These are phyloP conservation scores for Mortierella alpina DNA, from an alignment of 192 early-diverging fungal species.

Conservation along the genomic window DNA sequence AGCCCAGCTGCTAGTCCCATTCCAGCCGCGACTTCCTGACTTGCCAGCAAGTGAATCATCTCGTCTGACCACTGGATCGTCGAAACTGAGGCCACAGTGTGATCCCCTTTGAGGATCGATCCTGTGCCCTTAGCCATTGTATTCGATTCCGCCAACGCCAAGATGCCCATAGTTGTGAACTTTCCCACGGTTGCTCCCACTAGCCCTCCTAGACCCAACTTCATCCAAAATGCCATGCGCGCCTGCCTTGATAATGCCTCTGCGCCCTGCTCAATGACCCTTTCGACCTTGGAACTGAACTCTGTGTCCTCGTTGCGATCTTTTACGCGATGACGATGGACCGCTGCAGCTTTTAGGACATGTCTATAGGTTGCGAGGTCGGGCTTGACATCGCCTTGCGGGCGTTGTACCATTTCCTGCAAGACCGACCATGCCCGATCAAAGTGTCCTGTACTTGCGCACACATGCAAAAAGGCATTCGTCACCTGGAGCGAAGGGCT, in stretches of 20 bases:
- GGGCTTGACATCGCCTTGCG: constrained; percentile 38
- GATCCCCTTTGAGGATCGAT: neutral
- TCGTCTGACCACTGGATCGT: neutral
- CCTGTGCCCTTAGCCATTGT: neutral
- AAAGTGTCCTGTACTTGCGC: constrained; percentile 36
- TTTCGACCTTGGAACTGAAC: constrained; percentile 4
- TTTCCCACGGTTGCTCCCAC: constrained; percentile 37
- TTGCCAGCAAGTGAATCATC: constrained; percentile 28
- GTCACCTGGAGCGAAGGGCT: constrained; percentile 21
- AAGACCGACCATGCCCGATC: constrained; percentile 16
- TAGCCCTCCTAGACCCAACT: constrained; percentile 31
- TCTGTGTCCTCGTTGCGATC: neutral
- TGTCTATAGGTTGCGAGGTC: constrained; percentile 33
- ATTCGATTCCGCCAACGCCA: constrained; percentile 22
- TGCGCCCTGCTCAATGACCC: constrained; percentile 14
- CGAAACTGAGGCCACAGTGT: neutral
- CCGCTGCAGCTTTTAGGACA: constrained; percentile 22
- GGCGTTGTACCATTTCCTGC: constrained; percentile 30
- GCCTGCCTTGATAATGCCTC: constrained; percentile 21
- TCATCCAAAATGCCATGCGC: constrained; percentile 27
- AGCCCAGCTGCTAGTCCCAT: constrained; percentile 32
- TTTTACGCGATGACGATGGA: neutral
- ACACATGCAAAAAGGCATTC: constrained; percentile 43
- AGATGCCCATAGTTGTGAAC: constrained; percentile 35
- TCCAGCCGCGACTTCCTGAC: constrained; percentile 31